These are phyloP conservation scores for Pulveroboletus sp. DNA, from an alignment of 768 basidiomycete genomes.

Conservation along the genomic window DNA sequence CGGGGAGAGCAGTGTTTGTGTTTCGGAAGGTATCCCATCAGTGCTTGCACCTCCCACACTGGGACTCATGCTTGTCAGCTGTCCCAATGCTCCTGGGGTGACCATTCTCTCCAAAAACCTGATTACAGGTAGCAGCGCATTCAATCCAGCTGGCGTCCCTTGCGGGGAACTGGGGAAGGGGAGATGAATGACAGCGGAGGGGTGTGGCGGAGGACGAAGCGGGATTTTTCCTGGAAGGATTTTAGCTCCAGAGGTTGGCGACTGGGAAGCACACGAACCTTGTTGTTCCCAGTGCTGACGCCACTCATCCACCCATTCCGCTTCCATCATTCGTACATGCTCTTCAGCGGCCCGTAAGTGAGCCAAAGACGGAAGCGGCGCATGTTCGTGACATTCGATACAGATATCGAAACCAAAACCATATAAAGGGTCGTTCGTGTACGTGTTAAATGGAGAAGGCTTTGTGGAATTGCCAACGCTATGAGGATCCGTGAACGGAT, in stretches of 20 bases:
- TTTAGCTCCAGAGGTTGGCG: constrained; percentile 12
- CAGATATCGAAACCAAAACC: constrained; percentile 81
- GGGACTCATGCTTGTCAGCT: constrained; percentile 7
- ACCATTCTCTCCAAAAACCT: constrained; percentile 68
- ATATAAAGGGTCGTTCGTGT: constrained; percentile 41
- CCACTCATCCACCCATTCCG: constrained; percentile 56
- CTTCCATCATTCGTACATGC: constrained; percentile 64
- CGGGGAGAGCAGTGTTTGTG: constrained; percentile 12
- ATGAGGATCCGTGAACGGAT: constrained; percentile 17
- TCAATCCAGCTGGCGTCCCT: constrained; percentile 51
- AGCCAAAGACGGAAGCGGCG: constrained; percentile 65
- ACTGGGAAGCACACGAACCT: not conserved
- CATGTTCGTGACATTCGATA: constrained; percentile 83
- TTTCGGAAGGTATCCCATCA: constrained; percentile 8
- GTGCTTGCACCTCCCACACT: not conserved
- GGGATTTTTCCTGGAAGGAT: constrained; percentile 31
- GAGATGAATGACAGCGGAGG: constrained; percentile 68
- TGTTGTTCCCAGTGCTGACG: constrained; percentile 22
- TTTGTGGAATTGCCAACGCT: constrained; percentile 12
- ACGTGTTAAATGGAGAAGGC: constrained; percentile 35
- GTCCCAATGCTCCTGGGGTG: constrained; percentile 38
- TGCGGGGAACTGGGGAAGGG: constrained; percentile 72
- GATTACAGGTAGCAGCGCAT: constrained; percentile 59
- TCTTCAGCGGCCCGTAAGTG: constrained; percentile 76
- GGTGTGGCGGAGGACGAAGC: constrained; percentile 67